phyloP scores from a whole-genome alignment of 345 rosid genomes.

The Rhizophora mangle region DNA sequence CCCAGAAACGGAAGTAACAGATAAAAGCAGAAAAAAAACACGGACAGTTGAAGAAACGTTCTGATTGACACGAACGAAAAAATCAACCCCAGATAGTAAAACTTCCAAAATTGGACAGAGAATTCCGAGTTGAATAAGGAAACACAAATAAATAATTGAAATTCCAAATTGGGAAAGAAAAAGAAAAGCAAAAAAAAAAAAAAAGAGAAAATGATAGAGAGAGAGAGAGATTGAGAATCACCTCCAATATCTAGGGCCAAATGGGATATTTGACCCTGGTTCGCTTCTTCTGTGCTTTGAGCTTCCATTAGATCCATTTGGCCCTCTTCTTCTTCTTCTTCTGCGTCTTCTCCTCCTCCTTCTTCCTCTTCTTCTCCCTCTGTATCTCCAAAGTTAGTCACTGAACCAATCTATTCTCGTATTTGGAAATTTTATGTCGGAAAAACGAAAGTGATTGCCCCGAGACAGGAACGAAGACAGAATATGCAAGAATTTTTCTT shows the following conservation, averaged over 20 bases:
- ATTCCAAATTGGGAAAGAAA: neutral
- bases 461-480: too few species aligned
- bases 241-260: slow-evolving; percentile 94
- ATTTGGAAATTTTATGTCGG: too few species aligned
- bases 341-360: neutral
- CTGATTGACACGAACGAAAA: too few species aligned
- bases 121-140: neutral
- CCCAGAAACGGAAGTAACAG: too few species aligned
- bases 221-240: slow-evolving; percentile 12
- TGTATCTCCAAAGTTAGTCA: neutral
- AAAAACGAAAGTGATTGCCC: too few species aligned
- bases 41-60: too few species aligned
- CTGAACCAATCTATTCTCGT: neutral
- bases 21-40: too few species aligned
- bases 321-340: neutral
- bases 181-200: neutral
- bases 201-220: too few species aligned
- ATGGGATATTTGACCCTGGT: slow-evolving; percentile 49
- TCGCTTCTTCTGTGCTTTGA: neutral
- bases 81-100: too few species aligned
- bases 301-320: slow-evolving; percentile 18
- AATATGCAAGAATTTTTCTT: neutral
- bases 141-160: neutral
- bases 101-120: neutral
- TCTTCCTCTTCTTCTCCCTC: too few species aligned